Conservation (phyloP, 139 green algal genomes). For the Yamagishiella unicocca region DNA sequence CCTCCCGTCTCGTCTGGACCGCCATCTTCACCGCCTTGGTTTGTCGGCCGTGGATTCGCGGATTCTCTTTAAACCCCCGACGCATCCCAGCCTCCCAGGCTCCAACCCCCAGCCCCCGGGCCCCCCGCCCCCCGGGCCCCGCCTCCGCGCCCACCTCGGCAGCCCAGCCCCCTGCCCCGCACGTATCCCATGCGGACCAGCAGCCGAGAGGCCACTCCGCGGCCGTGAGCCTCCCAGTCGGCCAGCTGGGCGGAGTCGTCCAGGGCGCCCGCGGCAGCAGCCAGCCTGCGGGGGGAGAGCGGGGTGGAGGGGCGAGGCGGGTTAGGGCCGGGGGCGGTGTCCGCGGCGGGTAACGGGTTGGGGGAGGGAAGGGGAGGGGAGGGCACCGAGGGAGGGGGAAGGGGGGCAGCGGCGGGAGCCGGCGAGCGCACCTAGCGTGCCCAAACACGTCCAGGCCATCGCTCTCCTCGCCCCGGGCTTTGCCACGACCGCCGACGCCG, state of each 20-base stretch:
- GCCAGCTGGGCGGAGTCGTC: constrained; percentile 63
- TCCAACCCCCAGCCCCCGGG: not conserved
- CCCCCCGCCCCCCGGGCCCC: not conserved
- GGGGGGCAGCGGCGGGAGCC: not conserved
- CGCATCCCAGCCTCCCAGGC: not conserved
- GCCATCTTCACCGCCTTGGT: too few relatives aligned
- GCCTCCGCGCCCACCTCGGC: not conserved
- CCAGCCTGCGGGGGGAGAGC: not conserved
- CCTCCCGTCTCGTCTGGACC: too few relatives aligned
- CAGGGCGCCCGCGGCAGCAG: constrained; percentile 51
- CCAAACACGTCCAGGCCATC: constrained; percentile 19
- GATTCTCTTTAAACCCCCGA: too few relatives aligned
- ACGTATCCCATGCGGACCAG: constrained; percentile 69
- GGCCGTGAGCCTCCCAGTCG: constrained; percentile 59
- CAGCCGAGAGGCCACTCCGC: constrained; percentile 68
- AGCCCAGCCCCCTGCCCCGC: constrained; percentile 51
- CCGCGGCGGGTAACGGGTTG: too few relatives aligned
- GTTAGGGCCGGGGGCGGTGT: not conserved
- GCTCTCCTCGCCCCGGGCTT: not conserved
- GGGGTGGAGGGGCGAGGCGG: not conserved
- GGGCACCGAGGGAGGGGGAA: not conserved
- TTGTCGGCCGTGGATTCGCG: too few relatives aligned
- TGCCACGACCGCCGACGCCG: not conserved
- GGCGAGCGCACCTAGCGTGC: constrained; percentile 2
- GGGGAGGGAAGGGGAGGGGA: not conserved